Conservation (phyloP, 2,329 filamentous ascomycete species). For the Aureobasidium namibiae region DNA sequence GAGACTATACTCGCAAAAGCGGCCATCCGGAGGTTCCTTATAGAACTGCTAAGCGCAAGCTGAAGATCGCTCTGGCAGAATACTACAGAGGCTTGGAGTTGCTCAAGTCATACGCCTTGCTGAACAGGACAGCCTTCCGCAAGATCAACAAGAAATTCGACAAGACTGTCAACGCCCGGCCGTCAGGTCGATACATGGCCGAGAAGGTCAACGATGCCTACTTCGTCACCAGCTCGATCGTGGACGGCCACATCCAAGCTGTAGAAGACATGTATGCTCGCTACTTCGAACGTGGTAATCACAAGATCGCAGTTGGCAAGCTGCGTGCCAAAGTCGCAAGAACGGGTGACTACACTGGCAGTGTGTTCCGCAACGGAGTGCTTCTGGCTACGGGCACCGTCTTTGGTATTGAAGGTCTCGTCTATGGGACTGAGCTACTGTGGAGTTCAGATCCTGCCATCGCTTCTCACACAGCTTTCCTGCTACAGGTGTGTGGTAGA, state of each 20-base stretch:
- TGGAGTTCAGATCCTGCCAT: constrained; percentile 20
- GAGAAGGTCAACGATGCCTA: constrained; percentile 85
- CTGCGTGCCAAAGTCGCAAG: constrained; percentile 62
- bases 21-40: constrained; percentile 59
- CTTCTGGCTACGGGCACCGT: constrained; percentile 34
- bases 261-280: constrained; percentile 89
- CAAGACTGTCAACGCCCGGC: constrained; percentile 74
- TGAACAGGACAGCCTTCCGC: constrained; percentile 88
- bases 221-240: constrained; percentile 82
- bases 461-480: constrained; percentile 33
- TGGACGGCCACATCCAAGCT: constrained; percentile 70
- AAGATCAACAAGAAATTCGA: constrained; percentile 99
- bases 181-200: constrained; percentile 72
- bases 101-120: constrained; percentile 79
- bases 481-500: constrained; percentile 50
- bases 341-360: constrained; percentile 50
- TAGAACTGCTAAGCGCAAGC: constrained; percentile 77
- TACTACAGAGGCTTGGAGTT: constrained; percentile 88
- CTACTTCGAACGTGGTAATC: constrained; percentile 90
- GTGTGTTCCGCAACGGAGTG: constrained; percentile 51
- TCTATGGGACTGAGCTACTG: constrained; percentile 29
- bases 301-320: constrained; percentile 83
- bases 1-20: constrained; percentile 36
- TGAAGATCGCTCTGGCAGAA: constrained; percentile 85
- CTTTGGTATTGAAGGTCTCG: constrained; percentile 36